Percentiles rank a stretch among this genome's conserved stretches.
phyloP scores from a whole-genome alignment of 108 stramenopile species.

The Asterionellopsis glacialis region DNA sequence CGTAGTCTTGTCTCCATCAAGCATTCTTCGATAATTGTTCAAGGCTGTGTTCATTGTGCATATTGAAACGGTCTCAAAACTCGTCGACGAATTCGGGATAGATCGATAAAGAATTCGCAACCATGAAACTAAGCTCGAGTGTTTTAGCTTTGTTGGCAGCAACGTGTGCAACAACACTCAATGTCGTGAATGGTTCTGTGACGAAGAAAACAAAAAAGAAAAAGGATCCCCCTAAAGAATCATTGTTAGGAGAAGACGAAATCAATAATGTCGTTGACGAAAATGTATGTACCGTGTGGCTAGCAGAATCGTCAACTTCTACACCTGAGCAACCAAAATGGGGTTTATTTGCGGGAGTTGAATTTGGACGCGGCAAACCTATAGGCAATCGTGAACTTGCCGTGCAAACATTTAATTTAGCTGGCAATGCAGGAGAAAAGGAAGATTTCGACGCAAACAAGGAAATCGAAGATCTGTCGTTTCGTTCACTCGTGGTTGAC shows the following conservation, averaged over 20 bases:
- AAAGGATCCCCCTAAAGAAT: background rate
- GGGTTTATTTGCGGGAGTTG: slow-evolving; percentile 43
- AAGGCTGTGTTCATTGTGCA: too few relatives aligned
- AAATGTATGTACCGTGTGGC: slow-evolving; percentile 36
- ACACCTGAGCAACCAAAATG: slow-evolving; percentile 33
- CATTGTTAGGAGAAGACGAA: too few relatives aligned
- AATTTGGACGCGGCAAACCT: slow-evolving; percentile 3
- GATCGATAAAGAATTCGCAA: too few relatives aligned
- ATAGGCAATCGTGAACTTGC: slow-evolving; percentile 40
- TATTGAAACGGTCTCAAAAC: too few relatives aligned
- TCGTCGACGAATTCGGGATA: too few relatives aligned
- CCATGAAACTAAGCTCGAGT: too few relatives aligned
- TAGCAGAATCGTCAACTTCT: slow-evolving; percentile 43
- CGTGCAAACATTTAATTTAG: slow-evolving; percentile 32
- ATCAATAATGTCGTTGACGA: background rate
- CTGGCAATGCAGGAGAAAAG: slow-evolving; percentile 17
- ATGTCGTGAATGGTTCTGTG: background rate
- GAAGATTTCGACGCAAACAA: slow-evolving; percentile 6
- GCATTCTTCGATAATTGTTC: too few relatives aligned
- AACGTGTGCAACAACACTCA: too few relatives aligned
- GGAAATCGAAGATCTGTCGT: background rate
- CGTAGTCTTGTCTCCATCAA: too few relatives aligned
- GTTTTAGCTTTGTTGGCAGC: too few relatives aligned
- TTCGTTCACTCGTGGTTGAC: slow-evolving; percentile 24
- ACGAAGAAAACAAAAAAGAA: background rate